phyloP scores from a whole-genome alignment of 176 grass and related monocot genomes.

The Musa troglodytarum region DNA sequence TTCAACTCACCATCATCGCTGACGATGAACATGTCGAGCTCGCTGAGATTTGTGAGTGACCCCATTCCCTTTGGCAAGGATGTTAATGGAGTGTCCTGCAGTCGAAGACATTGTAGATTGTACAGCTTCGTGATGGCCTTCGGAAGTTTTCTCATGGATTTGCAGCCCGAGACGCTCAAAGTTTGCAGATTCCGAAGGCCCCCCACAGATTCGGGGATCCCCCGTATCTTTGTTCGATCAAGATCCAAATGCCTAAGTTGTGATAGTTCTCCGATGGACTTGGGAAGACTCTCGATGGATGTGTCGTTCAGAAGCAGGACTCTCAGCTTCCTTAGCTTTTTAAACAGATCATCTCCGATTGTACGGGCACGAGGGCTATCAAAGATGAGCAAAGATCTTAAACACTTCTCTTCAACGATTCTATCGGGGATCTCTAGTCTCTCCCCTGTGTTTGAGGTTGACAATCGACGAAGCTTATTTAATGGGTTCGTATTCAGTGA shows the following conservation, averaged over 20 bases:
- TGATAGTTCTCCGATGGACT: slow-evolving; percentile 45
- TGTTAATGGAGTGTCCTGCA: slow-evolving; percentile 43
- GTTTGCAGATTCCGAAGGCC: slow-evolving; percentile 64
- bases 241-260: slow-evolving; percentile 77
- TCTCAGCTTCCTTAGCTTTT: not conserved
- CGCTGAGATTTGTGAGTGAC: slow-evolving; percentile 52
- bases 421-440: not conserved
- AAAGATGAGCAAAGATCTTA: not conserved
- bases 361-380: not conserved
- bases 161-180: slow-evolving; percentile 49
- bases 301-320: slow-evolving; percentile 51
- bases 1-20: slow-evolving; percentile 48
- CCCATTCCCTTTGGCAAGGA: slow-evolving; percentile 56
- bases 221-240: slow-evolving; percentile 48
- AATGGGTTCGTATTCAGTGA: not conserved
- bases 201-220: slow-evolving; percentile 56
- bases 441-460: not conserved
- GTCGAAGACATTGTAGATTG: slow-evolving; percentile 50
- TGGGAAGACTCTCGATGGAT: slow-evolving; percentile 40
- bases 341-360: not conserved
- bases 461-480: not conserved
- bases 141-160: slow-evolving; percentile 47
- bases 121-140: slow-evolving; percentile 45
- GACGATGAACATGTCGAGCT: slow-evolving; percentile 54
- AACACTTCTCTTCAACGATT: not conserved